Evolutionary conservation across 208 protist genomes (phyloP).

Genomic region (Trypanosomatidae sp.): DNA sequence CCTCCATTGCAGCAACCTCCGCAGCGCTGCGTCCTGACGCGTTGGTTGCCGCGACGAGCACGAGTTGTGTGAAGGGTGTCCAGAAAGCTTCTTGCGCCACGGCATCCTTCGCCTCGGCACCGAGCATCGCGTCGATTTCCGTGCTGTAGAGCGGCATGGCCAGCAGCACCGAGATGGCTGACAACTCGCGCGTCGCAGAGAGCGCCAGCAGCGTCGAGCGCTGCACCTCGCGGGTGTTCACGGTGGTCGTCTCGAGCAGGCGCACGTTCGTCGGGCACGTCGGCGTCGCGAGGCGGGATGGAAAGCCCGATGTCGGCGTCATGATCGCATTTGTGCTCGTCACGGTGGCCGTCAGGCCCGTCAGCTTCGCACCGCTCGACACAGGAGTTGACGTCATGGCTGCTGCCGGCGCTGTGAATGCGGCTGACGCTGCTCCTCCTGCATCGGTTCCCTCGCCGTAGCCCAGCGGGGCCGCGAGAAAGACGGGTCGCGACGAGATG

Average conservation of each 20-base stretch:
- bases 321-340: slow-evolving; percentile 28
- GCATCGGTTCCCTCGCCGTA: no score
- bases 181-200: slow-evolving; percentile 41
- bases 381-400: no score
- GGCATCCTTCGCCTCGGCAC: slow-evolving; percentile 20
- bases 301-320: slow-evolving; percentile 19
- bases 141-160: slow-evolving; percentile 48
- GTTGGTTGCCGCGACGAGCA: slow-evolving; percentile 29
- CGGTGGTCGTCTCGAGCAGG: slow-evolving; percentile 19
- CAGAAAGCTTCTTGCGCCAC: slow-evolving; percentile 53
- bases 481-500: slow-evolving; percentile 29
- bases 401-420: no score
- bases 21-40: not conserved
- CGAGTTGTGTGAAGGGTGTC: slow-evolving; percentile 45
- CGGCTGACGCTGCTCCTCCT: no score
- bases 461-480: slow-evolving; percentile 36
- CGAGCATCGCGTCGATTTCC: slow-evolving; percentile 38
- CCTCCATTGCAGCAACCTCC: slow-evolving; percentile 8
- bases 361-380: no score
- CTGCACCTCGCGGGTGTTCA: slow-evolving; percentile 39
- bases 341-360: slow-evolving; percentile 22
- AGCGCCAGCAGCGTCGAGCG: slow-evolving; percentile 53
- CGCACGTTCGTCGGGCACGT: slow-evolving; percentile 27
- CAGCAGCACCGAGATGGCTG: slow-evolving; percentile 53
- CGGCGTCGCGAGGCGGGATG: slow-evolving; percentile 26